Evolutionary conservation across 495 filamentous ascomycete genomes (phyloP).

Genomic region (Aspergillus heteromorphus): DNA sequence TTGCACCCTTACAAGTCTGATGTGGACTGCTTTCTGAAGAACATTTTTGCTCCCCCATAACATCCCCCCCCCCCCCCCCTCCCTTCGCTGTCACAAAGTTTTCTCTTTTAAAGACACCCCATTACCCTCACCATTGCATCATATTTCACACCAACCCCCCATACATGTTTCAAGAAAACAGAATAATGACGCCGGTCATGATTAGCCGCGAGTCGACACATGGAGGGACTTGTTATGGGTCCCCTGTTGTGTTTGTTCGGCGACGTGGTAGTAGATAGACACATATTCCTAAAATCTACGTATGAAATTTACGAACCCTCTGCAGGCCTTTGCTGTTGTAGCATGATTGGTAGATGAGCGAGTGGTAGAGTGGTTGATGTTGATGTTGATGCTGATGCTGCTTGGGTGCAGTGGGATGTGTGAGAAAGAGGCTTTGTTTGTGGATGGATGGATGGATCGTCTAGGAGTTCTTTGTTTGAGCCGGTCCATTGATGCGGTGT

Average conservation of each 20-base stretch:
- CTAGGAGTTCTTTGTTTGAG: too few species aligned
- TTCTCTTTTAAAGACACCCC: constrained; percentile 8
- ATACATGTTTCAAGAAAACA: constrained; percentile 12
- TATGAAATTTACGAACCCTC: constrained; percentile 11
- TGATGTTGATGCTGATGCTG: background rate
- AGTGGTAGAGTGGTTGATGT: background rate
- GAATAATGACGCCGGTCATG: constrained; percentile 17
- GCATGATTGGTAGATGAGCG: background rate
- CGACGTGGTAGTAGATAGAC: constrained; percentile 40
- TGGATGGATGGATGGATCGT: too few species aligned
- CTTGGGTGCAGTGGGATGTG: too few species aligned
- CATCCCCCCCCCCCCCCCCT: too few species aligned
- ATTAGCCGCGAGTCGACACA: constrained; percentile 24
- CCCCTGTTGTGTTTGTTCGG: constrained; percentile 20
- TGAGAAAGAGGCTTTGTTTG: too few species aligned
- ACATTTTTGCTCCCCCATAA: background rate
- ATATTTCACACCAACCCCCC: background rate
- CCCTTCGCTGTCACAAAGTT: background rate
- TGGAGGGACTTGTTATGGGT: constrained; percentile 9
- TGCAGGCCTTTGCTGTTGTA: background rate
- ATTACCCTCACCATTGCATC: constrained; percentile 6
- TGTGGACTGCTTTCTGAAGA: background rate
- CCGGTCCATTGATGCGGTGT: too few species aligned
- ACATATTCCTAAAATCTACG: constrained; percentile 35
- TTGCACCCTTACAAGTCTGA: constrained; percentile 13